Percentiles rank a stretch among this genome's conserved stretches.
These are phyloP conservation scores for Hymenoscyphus infarciens DNA, from an alignment of 2,329 filamentous ascomycete genomes.

Conservation along the genomic window DNA sequence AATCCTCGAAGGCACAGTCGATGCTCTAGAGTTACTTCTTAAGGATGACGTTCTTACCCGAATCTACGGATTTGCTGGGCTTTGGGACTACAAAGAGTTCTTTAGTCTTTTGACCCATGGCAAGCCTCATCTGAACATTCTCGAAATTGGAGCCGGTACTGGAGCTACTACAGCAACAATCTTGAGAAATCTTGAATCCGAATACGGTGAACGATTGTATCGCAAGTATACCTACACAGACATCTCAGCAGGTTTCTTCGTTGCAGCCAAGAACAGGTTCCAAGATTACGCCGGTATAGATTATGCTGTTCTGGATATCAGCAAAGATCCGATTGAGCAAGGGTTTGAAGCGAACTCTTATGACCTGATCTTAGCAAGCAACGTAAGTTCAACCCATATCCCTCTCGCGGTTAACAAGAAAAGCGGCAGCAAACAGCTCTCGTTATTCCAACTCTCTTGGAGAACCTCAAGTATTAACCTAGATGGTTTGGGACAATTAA, in stretches of 20 bases:
- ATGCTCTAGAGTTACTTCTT: constrained; percentile 19
- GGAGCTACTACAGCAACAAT: constrained; percentile 23
- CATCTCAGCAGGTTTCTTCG: constrained; percentile 35
- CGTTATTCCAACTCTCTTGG: no score
- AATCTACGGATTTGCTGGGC: constrained; percentile 12
- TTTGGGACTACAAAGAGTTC: constrained; percentile 10
- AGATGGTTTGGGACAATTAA: no score
- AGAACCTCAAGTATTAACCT: no score
- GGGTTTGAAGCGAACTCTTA: constrained; percentile 34
- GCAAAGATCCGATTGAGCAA: constrained; percentile 33
- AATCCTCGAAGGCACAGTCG: constrained; percentile 15
- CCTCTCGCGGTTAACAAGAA: no score
- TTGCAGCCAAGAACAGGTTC: constrained; percentile 28
- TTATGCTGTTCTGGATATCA: constrained; percentile 37
- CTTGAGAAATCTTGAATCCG: constrained; percentile 15
- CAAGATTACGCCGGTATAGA: constrained; percentile 27
- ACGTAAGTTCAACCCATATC: constrained; percentile 5
- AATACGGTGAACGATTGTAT: constrained; percentile 15
- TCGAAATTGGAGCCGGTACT: constrained; percentile 26
- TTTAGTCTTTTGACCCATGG: constrained; percentile 12
- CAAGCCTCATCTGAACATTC: constrained; percentile 20
- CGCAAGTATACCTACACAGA: constrained; percentile 27
- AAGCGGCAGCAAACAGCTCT: no score
- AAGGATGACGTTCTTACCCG: constrained; percentile 16
- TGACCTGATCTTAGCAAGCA: constrained; percentile 28